Evolutionary conservation across 495 filamentous ascomycete species (phyloP), one percentile per base, ranked within the genome.

Genomic region (Rhypophila decipiens): DNA sequence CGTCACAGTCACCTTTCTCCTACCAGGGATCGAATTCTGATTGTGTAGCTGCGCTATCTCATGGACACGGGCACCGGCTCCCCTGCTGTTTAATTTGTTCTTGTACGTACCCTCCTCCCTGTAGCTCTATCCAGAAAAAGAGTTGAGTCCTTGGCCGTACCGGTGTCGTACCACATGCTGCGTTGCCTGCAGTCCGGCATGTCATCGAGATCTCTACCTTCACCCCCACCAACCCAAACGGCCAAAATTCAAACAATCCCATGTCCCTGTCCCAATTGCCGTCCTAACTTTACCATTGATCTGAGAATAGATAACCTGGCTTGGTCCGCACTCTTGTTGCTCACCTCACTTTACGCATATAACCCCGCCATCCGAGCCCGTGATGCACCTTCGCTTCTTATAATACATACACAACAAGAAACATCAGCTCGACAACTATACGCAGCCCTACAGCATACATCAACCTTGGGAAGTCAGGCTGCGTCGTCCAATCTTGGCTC

Each of bases 161-260:
- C 59, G 49, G 51, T 52, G 52, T 46, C 42, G 62, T 63, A 46
- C 60, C 50, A 61, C 60, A 27, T 61, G 44, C 39, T 50, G 43
- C 33, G 39, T 47, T 50, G 42, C 12, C 47, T 29, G 50, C 44
- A 50, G 49, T 57, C 41, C 50, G 37, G 53, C 52, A 61, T 61
- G 60, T 62, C 63, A 66, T 66, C 60, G 55, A 60, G 58, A 64
- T 58, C 60, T 54, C 39, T 49, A 37, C 53, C 48, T 21, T 50
- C 53, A 53, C 60, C 55, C 62, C 60, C 50, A 53, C 49, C 51
- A 39, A 38, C 7, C 13, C 46, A 20, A 51, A 56, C 42, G 47
- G 39, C 43, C 51, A 50, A 50, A 47, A 49, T 49, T 52, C 50
- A 52, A 49, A 57, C 54, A 63, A 59, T 56, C 57, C 55, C 60